Conservation (phyloP, 2,329 filamentous ascomycete species). For the Trichoderma simmonsii region DNA sequence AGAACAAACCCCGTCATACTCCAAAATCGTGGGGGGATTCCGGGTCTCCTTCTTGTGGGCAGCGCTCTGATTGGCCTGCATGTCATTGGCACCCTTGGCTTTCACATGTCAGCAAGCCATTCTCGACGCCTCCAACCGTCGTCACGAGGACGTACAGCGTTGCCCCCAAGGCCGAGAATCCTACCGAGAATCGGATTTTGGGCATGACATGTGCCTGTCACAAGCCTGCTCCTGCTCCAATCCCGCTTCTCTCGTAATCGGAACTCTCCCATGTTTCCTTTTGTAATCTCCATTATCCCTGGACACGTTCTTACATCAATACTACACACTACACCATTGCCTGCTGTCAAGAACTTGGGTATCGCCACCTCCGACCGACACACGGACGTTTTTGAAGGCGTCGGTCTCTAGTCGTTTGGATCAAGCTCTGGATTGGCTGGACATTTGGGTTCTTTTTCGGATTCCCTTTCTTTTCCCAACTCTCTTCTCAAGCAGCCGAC, state of each 20-base stretch:
- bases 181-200: not conserved
- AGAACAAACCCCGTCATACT: not conserved
- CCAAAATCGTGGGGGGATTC: constrained; percentile 6
- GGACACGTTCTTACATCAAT: not conserved
- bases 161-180: constrained; percentile 3
- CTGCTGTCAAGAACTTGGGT: not conserved
- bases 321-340: not conserved
- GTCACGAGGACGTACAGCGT: constrained; percentile 14
- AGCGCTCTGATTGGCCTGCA: constrained; percentile 8
- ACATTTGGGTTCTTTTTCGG: not conserved
- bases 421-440: not conserved
- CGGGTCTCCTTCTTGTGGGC: constrained; percentile 7
- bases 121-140: not conserved
- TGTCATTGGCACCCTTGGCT: not conserved
- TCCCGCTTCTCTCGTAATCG: not conserved
- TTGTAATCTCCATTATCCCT: not conserved
- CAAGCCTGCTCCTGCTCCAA: not conserved
- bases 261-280: not conserved
- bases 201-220: constrained; percentile 15
- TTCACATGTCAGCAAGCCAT: constrained; percentile 18
- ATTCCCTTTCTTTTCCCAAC: not conserved
- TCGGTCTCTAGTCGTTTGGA: not conserved
- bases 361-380: constrained; percentile 7
- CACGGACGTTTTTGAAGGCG: not conserved
- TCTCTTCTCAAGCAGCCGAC: not conserved